phyloP scores from a whole-genome alignment of 2,329 filamentous ascomycete genomes.

The Curvularia hawaiiensis region DNA sequence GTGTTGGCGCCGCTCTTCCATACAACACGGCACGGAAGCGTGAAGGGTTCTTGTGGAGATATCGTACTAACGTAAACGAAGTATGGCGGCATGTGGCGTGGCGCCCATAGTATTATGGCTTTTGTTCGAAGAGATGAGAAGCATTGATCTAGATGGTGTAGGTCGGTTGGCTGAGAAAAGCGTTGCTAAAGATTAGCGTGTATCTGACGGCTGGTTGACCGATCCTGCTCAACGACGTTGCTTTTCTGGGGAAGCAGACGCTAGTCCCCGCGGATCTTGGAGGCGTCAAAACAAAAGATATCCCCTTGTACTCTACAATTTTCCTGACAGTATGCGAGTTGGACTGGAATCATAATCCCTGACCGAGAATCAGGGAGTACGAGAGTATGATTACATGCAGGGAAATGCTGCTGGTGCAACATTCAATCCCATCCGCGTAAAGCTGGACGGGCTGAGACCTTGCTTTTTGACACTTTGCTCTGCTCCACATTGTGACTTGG shows the following conservation, averaged over 20 bases:
- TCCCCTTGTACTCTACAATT: background rate
- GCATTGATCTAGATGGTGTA: conserved; percentile 1
- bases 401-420: background rate
- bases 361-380: background rate
- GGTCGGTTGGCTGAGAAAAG: conserved; percentile 1
- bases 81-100: background rate
- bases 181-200: background rate
- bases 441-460: background rate
- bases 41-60: background rate
- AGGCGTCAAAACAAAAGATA: conserved; percentile 1
- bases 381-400: background rate
- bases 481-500: background rate
- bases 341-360: background rate
- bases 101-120: background rate
- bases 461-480: background rate
- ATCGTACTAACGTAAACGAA: background rate
- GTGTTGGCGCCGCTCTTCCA: background rate
- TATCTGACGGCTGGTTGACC: background rate
- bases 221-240: conserved; percentile 2
- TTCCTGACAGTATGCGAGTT: background rate
- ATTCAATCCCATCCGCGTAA: background rate
- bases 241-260: conserved; percentile 1
- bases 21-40: background rate
- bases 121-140: background rate
- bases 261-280: background rate